Base-by-base conservation (phyloP, 1,284 basidiomycete genomes). In the Microbotryum violaceum region DNA sequence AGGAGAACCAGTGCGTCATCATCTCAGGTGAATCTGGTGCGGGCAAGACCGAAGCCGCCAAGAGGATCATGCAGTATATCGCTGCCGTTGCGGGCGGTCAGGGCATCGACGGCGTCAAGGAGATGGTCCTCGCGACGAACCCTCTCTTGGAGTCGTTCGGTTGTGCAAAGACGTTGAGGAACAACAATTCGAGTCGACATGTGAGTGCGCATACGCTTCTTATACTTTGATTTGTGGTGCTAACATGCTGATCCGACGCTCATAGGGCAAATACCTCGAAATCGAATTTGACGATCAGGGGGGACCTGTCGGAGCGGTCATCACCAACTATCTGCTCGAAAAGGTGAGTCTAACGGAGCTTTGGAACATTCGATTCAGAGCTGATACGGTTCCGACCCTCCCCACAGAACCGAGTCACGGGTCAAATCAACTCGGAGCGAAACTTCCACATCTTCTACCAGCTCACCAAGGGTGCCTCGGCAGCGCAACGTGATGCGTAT, bases 361-460 rank as follows among this genome's bases (percentile, higher is more conserved):
- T 21, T 20, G 29, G 46, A 42, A 12, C 49, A 21, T 42, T 45
- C 10, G 37, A 23, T 6, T 10, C 46, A 7, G 50, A 52, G 23
- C 67, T 70, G 60, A 70, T 53, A 9, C 29, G 4, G 37, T 42
- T 42, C 37, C 37, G 16, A 16, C 37, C 20, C 46, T 47, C 29
- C n/a, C 6, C n/a, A n/a, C 65, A 79, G 78, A 88, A 88, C 58
- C 89, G 96, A 67, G 91, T 98, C 16, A 93, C 97, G 6, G 91
- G 92, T 21, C 96, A 99, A 75, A 91, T 98, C 62, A 87, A 90
- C 73, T 88, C 91, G 70, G 96, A 99, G 77, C 85, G 96, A 65
- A 91, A 96, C 76, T 99, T 99, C 77, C 96, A 99, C 75, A 96
- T 99, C 68, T 98, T 99, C 79, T 99, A 98, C 77, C 96, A 99